These are phyloP conservation scores for Solanum sitiens DNA, from an alignment of 257 asterid genomes.

Conservation along the genomic window DNA sequence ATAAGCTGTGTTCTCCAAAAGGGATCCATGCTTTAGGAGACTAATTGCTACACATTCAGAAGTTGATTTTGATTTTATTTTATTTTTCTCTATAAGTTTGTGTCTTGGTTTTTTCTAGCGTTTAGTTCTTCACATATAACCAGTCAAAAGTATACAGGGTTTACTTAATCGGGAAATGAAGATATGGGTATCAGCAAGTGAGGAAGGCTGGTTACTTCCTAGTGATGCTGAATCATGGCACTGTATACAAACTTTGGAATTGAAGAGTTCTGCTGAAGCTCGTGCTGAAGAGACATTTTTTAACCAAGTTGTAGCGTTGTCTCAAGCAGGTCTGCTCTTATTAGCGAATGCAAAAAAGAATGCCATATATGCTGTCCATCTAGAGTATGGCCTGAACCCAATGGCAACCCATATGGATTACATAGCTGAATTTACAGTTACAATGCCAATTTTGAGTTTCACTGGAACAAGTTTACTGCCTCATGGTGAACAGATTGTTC, in stretches of 20 bases:
- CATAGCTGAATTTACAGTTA: conserved; percentile 83
- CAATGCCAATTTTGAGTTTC: conserved; percentile 96
- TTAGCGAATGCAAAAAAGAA: conserved; percentile 93
- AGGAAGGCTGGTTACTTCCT: conserved; percentile 98
- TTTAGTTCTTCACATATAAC: neutral
- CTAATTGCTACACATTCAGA: neutral
- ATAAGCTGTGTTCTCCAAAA: neutral
- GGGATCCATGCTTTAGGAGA: neutral
- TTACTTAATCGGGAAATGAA: conserved; percentile 76
- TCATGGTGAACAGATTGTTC: conserved; percentile 86
- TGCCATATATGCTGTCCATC: conserved; percentile 87
- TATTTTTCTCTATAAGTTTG: neutral
- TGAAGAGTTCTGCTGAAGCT: conserved; percentile 60
- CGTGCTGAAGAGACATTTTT: conserved; percentile 68
- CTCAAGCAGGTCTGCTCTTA: conserved; percentile 71
- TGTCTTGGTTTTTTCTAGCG: neutral
- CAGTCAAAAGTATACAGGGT: conserved; percentile 42
- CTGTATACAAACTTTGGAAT: conserved; percentile 72
- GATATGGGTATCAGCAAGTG: conserved; percentile 86
- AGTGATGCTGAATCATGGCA: conserved; percentile 89
- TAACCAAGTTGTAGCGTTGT: conserved; percentile 86
- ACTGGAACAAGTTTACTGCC: conserved; percentile 82
- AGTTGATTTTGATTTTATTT: neutral
- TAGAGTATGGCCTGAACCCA: conserved; percentile 84
- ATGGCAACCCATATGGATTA: conserved; percentile 78